Percentiles rank a stretch among this genome's conserved stretches.
Evolutionary conservation across 768 basidiomycete genomes (phyloP).

Genomic region (Naematelia encephala): DNA sequence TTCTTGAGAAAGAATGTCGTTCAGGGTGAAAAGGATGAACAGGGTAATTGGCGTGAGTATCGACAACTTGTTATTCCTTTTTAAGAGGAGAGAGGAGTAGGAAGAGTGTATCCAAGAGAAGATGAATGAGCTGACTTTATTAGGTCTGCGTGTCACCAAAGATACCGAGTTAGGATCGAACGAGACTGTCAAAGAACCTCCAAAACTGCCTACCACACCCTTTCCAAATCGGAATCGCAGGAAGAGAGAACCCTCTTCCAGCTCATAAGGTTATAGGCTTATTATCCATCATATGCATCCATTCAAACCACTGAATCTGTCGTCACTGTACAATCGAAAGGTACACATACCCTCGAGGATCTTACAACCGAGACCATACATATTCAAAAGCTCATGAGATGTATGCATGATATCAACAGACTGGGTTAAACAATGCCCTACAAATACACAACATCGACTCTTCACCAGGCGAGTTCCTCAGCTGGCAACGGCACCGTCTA

Average conservation of each 20-base stretch:
- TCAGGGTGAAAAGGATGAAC: slow-evolving; percentile 63
- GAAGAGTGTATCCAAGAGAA: background rate
- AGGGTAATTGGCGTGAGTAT: slow-evolving; percentile 61
- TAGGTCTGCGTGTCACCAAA: slow-evolving; percentile 69
- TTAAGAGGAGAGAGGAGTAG: background rate
- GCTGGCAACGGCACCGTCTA: too few relatives aligned
- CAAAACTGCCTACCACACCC: slow-evolving; percentile 41
- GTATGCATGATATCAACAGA: too few relatives aligned
- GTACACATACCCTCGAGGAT: too few relatives aligned
- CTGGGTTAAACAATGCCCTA: too few relatives aligned
- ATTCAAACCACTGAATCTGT: too few relatives aligned
- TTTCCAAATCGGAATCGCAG: slow-evolving; percentile 45
- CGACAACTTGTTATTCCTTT: background rate
- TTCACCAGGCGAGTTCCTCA: too few relatives aligned
- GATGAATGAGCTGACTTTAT: background rate
- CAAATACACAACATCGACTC: too few relatives aligned
- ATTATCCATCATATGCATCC: background rate
- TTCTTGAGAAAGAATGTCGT: slow-evolving; percentile 79
- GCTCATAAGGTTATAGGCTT: background rate
- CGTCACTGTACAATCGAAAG: too few relatives aligned
- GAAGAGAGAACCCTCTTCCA: slow-evolving; percentile 4
- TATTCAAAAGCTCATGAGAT: too few relatives aligned
- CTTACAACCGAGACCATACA: too few relatives aligned
- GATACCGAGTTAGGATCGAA: slow-evolving; percentile 87
- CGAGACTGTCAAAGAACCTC: slow-evolving; percentile 66